Evolutionary conservation across 2,329 filamentous ascomycete species (phyloP), one percentile per base, ranked within the genome.

Genomic region (Monilinia aucupariae): DNA sequence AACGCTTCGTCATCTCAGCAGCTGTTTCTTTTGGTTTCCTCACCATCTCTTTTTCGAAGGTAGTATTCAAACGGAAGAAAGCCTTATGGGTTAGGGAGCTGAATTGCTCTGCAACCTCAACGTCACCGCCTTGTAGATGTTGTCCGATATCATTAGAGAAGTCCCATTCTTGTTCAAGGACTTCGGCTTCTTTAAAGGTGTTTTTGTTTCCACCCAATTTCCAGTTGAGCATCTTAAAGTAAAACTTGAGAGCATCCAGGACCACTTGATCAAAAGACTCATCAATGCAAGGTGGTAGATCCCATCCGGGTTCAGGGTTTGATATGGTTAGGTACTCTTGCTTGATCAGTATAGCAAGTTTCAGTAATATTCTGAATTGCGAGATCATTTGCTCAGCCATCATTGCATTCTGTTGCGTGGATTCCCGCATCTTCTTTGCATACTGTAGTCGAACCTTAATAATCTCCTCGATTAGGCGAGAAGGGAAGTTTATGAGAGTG

Each of bases 191-290:
- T 74, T 97, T 97, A 82, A 99, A 99, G 0, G 92, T 97, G 77
- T 97, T 99, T 75, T 97, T 97, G 79, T 97, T 97, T 62, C 92
- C 91, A 70, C 90, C 92, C 60, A 99, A 80, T 76, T 97, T 97
- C 91, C 92, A 97, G 74, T 97, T 97, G 51, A 99, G 81, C 84
- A 99, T 92, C 75, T 93, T 94, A 82, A 99, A 99, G 77, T 99
- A 99, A 75, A 96, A 97, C 74, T 93, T 96, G 69, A 99, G 80
- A 0, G 93, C 92, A 71, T 97, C 93, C 50, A 99, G 78, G 12
- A 97, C 91, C 22, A 96, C 91, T 41, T 88, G 84, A 73, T 97
- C 94, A 71, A 97, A 99, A 49, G 91, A 91, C 73, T 99, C 94
- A 73, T 97, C 94, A 67, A 99, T 96, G 76, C 92, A 97, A 10